phyloP scores from a whole-genome alignment of 331 rosid species.

The Dryas integrifolia region DNA sequence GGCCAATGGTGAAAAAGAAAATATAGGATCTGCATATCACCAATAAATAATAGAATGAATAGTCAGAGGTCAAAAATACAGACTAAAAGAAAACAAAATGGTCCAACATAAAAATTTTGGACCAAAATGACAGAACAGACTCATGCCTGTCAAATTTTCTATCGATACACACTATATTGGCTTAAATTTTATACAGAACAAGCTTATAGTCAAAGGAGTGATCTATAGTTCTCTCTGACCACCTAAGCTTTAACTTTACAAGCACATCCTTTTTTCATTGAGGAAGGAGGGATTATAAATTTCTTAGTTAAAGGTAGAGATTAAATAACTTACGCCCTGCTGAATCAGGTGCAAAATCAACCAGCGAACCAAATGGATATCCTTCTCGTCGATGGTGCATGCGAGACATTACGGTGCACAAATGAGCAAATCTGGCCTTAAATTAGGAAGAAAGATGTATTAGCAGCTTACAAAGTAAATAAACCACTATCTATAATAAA shows the following conservation, averaged over 20 bases:
- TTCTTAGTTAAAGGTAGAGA: slow-evolving; percentile 17
- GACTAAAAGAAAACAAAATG: not conserved
- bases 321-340: slow-evolving; percentile 78
- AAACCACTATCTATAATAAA: not conserved
- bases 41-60: not conserved
- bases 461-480: slow-evolving; percentile 17
- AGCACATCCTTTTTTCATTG: slow-evolving; percentile 1
- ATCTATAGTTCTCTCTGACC: not conserved
- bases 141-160: not conserved
- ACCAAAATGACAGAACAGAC: not conserved
- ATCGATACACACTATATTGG: not conserved
- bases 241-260: not conserved
- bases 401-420: slow-evolving; percentile 97
- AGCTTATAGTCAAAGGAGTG: not conserved
- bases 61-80: slow-evolving; percentile 1
- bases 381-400: slow-evolving; percentile 99
- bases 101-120: not conserved
- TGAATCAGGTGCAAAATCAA: slow-evolving; percentile 94
- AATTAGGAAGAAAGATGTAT: slow-evolving; percentile 34
- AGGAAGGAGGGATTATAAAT: not conserved
- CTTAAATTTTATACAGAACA: not conserved
- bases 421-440: slow-evolving; percentile 99
- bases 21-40: slow-evolving; percentile 73
- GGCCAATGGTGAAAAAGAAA: slow-evolving; percentile 96
- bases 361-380: slow-evolving; percentile 95